phyloP scores from a whole-genome alignment of 2,329 filamentous ascomycete species.

The Ceratocystis ficicola region DNA sequence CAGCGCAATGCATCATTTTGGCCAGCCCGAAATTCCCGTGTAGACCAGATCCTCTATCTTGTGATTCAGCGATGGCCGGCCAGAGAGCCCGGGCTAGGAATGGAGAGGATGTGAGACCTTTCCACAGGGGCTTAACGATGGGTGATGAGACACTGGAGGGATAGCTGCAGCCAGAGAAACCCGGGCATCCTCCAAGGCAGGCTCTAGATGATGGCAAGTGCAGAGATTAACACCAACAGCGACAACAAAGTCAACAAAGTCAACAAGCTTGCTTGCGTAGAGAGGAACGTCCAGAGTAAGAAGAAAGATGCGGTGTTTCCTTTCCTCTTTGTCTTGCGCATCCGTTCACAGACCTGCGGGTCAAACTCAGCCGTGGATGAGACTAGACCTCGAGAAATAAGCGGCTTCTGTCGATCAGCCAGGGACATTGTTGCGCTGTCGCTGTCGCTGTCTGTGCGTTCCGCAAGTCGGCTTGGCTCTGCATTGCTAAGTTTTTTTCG shows the following conservation, averaged over 20 bases:
- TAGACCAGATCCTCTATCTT: not conserved
- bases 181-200: not conserved
- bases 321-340: not conserved
- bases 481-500: not conserved
- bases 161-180: not conserved
- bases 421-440: not conserved
- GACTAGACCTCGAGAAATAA: not conserved
- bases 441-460: conserved; percentile 7
- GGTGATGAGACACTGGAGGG: not conserved
- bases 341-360: not conserved
- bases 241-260: no score
- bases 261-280: no score
- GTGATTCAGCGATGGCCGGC: not conserved
- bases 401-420: not conserved
- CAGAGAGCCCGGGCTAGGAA: not conserved
- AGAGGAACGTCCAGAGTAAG: not conserved
- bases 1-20: conserved; percentile 1
- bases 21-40: not conserved
- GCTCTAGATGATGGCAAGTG: not conserved
- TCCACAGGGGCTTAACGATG: not conserved
- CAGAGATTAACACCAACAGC: not conserved
- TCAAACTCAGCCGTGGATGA: not conserved
- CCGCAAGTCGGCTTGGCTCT: not conserved
- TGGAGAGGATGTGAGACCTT: conserved; percentile 4
- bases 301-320: no score